Base-by-base conservation (phyloP, 1,284 basidiomycete species). In the Chondrostereum purpureum region DNA sequence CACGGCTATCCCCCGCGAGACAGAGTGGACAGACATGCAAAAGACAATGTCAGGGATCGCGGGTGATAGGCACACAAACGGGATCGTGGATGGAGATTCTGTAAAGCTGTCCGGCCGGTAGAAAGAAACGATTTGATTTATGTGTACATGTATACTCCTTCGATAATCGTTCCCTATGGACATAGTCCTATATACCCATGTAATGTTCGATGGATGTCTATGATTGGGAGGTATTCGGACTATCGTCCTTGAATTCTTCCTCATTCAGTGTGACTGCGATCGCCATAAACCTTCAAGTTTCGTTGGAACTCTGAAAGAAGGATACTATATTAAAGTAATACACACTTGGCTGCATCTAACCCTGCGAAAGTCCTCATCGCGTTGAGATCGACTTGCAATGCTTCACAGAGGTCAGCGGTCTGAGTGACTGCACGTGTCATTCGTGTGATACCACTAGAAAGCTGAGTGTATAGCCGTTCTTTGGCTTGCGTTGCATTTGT, bases 11-110 rank as follows among this genome's bases (percentile, higher is more conserved):
- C 87, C 90, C 3, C 69, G 87, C 48, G 92, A 94, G 65, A 76
- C 78, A 4, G 92, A 95, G 63, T 95, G 92, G 92, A 77, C 78
- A 5, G 90, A 94, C 55, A 62, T 94, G 68, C 91, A 93, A 62
- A 87, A 88, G 69, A 86, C 83, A 13, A 60, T 92, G 18, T 72
- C 79, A 12, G 77, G 78, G 0, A 71, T 88, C 51, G 70, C 69
- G 11, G 77, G 78, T 18, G 77, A 73, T 19, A 69, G 69, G 8
- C 27, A 31, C 27, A 31, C 27, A 8, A 31, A 31, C 27, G 27
- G 27, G n/a, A 31, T 61, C 5, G 65, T 58, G 3, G 80, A 77
- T 14, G 59, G 53, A 31, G 76, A 77, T 27, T 49, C 58, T 35
- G 55, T 65, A 19, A 63, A 70, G 44, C 64, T 72, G 42, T 54